phyloP scores from a whole-genome alignment of 441 rosid species.

The Metrosideros polymorpha region DNA sequence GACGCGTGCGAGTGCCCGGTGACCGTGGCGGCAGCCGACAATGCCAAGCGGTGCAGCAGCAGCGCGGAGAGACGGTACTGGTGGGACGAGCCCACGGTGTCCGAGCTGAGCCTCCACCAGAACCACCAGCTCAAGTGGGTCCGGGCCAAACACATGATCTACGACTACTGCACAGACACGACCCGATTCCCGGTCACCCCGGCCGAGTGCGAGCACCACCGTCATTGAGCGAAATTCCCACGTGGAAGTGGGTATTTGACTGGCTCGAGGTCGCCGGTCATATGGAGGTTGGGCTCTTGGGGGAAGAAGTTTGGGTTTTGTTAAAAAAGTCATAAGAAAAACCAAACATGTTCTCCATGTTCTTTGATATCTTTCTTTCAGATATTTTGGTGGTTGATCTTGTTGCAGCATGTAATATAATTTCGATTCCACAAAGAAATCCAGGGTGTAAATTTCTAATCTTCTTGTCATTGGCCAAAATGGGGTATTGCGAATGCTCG shows the following conservation, averaged over 20 bases:
- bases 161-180: constrained; percentile 73
- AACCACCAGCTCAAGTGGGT: constrained; percentile 93
- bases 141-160: constrained; percentile 75
- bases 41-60: constrained; percentile 51
- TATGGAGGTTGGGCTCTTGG: not conserved
- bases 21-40: constrained; percentile 26
- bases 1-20: constrained; percentile 66
- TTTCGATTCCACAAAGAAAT: not conserved
- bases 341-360: constrained; percentile 34
- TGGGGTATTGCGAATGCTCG: not conserved
- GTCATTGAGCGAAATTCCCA: constrained; percentile 13
- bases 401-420: not conserved
- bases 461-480: not conserved
- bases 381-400: not conserved
- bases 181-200: constrained; percentile 72
- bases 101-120: constrained; percentile 74
- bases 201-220: constrained; percentile 86
- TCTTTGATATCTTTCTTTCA: constrained; percentile 2
- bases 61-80: constrained; percentile 48
- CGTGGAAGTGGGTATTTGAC: not conserved
- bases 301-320: not conserved
- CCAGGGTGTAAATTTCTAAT: not conserved
- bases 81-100: constrained; percentile 85
- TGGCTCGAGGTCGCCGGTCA: not conserved
- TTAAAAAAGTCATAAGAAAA: not conserved